A percentile compares a stretch with the other conserved stretches of the same genome.
These are phyloP conservation scores for Sindora glabra DNA, from an alignment of 306 rosid species.

Conservation along the genomic window DNA sequence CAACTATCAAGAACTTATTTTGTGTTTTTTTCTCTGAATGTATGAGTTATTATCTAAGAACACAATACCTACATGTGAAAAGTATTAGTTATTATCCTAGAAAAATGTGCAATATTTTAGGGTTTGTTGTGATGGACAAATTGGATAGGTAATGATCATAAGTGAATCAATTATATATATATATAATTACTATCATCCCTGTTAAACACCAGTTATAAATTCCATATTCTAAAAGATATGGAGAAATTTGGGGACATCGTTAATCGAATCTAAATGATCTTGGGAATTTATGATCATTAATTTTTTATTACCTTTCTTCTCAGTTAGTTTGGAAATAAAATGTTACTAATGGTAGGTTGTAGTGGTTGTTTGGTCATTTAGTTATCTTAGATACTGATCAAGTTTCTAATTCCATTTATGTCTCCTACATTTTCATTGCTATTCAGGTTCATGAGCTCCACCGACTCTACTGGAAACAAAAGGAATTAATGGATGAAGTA, in stretches of 20 bases:
- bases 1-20: not conserved
- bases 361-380: not conserved
- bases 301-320: not conserved
- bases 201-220: not conserved
- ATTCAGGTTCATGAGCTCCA: slow-evolving; percentile 81
- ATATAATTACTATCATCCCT: not conserved
- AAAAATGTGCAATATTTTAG: not conserved
- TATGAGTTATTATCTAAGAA: not conserved
- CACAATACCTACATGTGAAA: not conserved
- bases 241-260: not conserved
- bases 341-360: slow-evolving; percentile 1
- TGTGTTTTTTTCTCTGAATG: not conserved
- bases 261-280: not conserved
- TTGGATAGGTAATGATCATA: not conserved
- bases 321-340: not conserved
- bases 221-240: not conserved
- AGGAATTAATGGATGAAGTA: slow-evolving; percentile 55
- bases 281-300: not conserved
- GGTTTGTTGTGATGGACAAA: not conserved
- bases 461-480: slow-evolving; percentile 69
- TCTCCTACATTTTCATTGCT: not conserved
- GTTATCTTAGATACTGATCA: slow-evolving; percentile 3
- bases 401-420: not conserved
- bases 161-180: not conserved
- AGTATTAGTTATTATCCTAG: not conserved